Evolutionary conservation across 805 yeast genomes (phyloP).

Genomic region (Spencermartinsiella europaea): DNA sequence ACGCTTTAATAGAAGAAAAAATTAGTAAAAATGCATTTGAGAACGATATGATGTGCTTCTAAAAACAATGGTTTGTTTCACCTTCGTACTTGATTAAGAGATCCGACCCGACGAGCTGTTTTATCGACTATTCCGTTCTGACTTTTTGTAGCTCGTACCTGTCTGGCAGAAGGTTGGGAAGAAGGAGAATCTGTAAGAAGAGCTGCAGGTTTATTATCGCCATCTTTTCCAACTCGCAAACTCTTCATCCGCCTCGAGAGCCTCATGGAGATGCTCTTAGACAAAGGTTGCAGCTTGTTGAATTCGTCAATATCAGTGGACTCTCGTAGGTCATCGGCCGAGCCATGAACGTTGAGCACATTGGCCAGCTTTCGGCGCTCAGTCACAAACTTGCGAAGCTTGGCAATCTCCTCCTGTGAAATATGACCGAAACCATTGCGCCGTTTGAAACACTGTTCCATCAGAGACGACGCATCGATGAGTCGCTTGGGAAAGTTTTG

Average conservation of each 20-base stretch:
- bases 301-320: slow-evolving; percentile 16
- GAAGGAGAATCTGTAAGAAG: too few species aligned
- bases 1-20: too few species aligned
- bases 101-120: background rate
- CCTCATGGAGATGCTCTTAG: slow-evolving; percentile 4
- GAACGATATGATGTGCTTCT: too few species aligned
- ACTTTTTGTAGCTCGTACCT: background rate
- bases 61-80: too few species aligned
- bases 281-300: slow-evolving; percentile 9
- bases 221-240: slow-evolving; percentile 5
- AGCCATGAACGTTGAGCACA: background rate
- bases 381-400: slow-evolving; percentile 73
- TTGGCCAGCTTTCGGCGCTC: slow-evolving; percentile 31
- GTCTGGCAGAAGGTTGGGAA: too few species aligned
- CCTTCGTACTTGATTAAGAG: background rate
- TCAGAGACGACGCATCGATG: slow-evolving; percentile 28
- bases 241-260: slow-evolving; percentile 14
- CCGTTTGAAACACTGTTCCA: slow-evolving; percentile 24
- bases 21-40: too few species aligned
- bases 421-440: slow-evolving; percentile 51
- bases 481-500: slow-evolving; percentile 75
- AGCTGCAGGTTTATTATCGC: too few species aligned
- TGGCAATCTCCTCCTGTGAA: slow-evolving; percentile 75
- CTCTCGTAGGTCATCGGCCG: background rate
- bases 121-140: background rate